Percentiles rank a stretch among this genome's conserved stretches.
phyloP scores from a whole-genome alignment of 2,329 filamentous ascomycete genomes.

The Neofusicoccum umdonicola region DNA sequence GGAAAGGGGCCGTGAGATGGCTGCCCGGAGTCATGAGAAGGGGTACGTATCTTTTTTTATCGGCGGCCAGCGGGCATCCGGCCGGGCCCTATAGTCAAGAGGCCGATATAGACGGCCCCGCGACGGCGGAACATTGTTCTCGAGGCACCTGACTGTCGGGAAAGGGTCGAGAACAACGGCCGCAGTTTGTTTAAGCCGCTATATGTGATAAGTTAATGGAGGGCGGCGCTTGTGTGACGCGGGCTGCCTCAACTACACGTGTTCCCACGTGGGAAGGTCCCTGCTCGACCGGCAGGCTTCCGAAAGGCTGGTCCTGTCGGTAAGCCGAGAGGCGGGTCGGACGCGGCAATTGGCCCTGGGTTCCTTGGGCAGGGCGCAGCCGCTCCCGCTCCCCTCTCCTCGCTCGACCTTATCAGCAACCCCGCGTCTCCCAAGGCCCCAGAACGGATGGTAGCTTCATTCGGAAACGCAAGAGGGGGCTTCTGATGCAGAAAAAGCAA shows the following conservation, averaged over 20 bases:
- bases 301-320: neutral
- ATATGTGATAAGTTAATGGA: constrained; percentile 1
- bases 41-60: neutral
- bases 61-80: neutral
- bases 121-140: neutral
- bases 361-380: neutral
- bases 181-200: neutral
- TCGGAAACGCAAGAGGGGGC: neutral
- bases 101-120: neutral
- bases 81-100: neutral
- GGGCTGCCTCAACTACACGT: constrained; percentile 7
- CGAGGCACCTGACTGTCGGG: neutral
- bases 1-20: neutral
- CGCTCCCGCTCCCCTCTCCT: neutral
- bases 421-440: neutral
- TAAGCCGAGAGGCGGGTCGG: constrained; percentile 1
- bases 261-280: constrained; percentile 12
- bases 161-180: neutral
- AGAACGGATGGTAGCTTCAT: neutral
- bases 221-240: neutral
- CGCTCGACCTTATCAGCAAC: neutral
- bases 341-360: neutral
- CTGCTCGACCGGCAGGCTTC: neutral
- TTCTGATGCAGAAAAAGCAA: neutral
- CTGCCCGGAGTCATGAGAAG: neutral